Evolutionary conservation across 148 eudicot genomes (phyloP).

Genomic region (Silene uniflora): DNA sequence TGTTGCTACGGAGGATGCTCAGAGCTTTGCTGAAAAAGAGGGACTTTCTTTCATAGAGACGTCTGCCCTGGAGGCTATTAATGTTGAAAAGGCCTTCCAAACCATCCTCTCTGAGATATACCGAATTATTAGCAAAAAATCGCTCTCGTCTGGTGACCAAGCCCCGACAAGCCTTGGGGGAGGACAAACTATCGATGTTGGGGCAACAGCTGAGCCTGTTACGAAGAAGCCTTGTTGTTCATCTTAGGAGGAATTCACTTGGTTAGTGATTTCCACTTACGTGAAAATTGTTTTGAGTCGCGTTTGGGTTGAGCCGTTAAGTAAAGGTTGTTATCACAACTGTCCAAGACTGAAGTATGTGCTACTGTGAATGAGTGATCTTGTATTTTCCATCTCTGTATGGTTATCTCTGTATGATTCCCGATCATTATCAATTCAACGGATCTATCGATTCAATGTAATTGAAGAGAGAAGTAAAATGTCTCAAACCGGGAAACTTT

Average conservation of each 20-base stretch:
- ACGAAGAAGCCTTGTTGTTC: slow-evolving; percentile 20
- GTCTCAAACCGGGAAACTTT: neutral
- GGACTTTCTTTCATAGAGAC: slow-evolving; percentile 21
- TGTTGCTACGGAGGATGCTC: slow-evolving; percentile 13
- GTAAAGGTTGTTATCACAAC: slow-evolving; percentile 1
- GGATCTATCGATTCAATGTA: neutral
- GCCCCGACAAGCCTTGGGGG: slow-evolving; percentile 13
- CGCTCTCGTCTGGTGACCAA: slow-evolving; percentile 3
- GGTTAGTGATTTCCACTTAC: neutral
- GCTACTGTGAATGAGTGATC: slow-evolving; percentile 11
- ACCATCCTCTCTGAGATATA: slow-evolving; percentile 17
- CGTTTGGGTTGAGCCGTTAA: slow-evolving; percentile 1
- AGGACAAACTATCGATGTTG: slow-evolving; percentile 9
- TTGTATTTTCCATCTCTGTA: neutral
- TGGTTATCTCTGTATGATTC: neutral
- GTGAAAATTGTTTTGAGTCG: slow-evolving; percentile 7
- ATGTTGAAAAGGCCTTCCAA: slow-evolving; percentile 16
- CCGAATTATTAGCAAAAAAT: slow-evolving; percentile 18
- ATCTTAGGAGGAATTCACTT: slow-evolving; percentile 5
- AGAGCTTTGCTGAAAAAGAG: slow-evolving; percentile 19
- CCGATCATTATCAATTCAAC: neutral
- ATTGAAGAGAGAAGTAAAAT: neutral
- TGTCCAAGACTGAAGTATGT: neutral
- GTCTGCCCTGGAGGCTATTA: slow-evolving; percentile 13
- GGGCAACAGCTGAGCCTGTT: slow-evolving; percentile 4